A percentile compares a stretch with the other conserved stretches of the same genome.
phyloP scores from a whole-genome alignment of 108 stramenopile genomes.

The Pseudonitzschia multistriata region DNA sequence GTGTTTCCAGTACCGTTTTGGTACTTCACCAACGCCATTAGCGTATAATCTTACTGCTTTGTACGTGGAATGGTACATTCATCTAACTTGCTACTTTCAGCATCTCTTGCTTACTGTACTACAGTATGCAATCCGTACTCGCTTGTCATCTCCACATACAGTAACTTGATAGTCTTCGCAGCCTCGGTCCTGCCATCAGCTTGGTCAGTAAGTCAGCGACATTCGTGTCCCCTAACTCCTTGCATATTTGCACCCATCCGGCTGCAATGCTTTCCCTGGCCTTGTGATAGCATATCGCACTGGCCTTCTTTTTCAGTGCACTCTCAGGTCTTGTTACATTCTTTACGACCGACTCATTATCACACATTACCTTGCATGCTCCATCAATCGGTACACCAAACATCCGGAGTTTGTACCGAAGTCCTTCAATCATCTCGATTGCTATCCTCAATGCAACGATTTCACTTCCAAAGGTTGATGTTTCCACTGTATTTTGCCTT shows the following conservation, averaged over 20 bases:
- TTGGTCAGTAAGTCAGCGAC: conserved; percentile 41
- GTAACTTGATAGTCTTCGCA: neutral
- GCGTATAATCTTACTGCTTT: too few species aligned
- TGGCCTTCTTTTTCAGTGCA: conserved; percentile 54
- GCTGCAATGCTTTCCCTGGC: conserved; percentile 36
- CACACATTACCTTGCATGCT: conserved; percentile 35
- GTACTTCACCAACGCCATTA: too few species aligned
- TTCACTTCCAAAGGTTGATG: conserved; percentile 53
- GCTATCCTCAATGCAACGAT: conserved; percentile 34
- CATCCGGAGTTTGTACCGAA: conserved; percentile 57
- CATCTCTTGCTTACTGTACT: too few species aligned
- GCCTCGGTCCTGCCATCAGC: conserved; percentile 12
- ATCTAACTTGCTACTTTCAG: too few species aligned
- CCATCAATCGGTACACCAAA: conserved; percentile 48
- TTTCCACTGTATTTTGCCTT: conserved; percentile 53
- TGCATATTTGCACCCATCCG: conserved; percentile 28
- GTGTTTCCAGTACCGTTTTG: too few species aligned
- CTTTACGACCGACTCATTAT: too few species aligned
- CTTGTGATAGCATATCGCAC: conserved; percentile 48
- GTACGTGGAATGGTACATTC: too few species aligned
- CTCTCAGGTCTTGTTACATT: conserved; percentile 44
- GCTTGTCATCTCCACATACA: neutral
- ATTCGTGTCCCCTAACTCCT: conserved; percentile 37
- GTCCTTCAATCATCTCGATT: conserved; percentile 13
- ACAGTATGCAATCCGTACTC: too few species aligned